A percentile compares a stretch with the other conserved stretches of the same genome.
Conservation (phyloP, 352 stramenopile genomes). For the Phytophthora idaei region DNA sequence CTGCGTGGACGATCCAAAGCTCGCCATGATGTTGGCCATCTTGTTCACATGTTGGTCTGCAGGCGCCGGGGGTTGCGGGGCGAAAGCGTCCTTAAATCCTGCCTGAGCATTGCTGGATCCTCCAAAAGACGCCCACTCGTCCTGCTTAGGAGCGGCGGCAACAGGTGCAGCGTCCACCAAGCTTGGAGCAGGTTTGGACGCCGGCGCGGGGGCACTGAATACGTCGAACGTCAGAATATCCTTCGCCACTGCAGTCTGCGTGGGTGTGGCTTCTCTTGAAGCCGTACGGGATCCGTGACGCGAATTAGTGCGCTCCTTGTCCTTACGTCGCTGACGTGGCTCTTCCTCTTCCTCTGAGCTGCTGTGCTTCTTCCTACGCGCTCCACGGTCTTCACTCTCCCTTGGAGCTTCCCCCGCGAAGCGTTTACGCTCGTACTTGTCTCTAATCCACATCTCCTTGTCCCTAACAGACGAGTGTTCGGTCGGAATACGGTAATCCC, state of each 20-base stretch:
- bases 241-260: constrained; percentile 33
- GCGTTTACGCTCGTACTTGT: constrained; percentile 90
- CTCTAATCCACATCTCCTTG: constrained; percentile 91
- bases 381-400: constrained; percentile 25
- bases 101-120: constrained; percentile 53
- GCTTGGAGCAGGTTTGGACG: constrained; percentile 17
- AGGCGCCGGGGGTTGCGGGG: constrained; percentile 31
- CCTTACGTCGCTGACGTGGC: constrained; percentile 25
- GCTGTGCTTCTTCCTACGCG: constrained; percentile 43
- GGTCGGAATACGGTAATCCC: constrained; percentile 77
- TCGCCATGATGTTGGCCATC: constrained; percentile 90
- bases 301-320: constrained; percentile 23
- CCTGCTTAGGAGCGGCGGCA: constrained; percentile 37
- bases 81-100: constrained; percentile 54
- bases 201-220: constrained; percentile 49
- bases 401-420: constrained; percentile 56
- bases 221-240: constrained; percentile 82
- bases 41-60: constrained; percentile 71
- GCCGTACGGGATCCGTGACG: constrained; percentile 41
- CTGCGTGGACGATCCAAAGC: constrained; percentile 53
- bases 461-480: constrained; percentile 86
- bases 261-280: constrained; percentile 45
- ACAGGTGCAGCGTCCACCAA: constrained; percentile 26
- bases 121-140: constrained; percentile 79
- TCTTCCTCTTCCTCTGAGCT: constrained; percentile 61